Percentiles rank a stretch among this genome's conserved stretches.
Conservation (phyloP, 73 alveolate genomes). For the Paramecium caudatum region DNA sequence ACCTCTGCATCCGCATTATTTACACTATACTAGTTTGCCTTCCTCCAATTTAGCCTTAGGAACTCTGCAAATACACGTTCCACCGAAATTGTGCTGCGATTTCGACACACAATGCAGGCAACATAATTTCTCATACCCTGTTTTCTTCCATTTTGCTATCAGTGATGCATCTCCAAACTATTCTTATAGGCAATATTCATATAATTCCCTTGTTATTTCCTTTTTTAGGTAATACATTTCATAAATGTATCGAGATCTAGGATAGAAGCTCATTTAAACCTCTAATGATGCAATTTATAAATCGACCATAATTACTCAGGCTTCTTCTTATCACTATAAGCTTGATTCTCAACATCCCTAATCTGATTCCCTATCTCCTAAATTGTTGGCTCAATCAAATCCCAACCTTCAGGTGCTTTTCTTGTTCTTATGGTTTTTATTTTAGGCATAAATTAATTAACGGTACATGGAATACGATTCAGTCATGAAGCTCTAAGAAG, state of each 20-base stretch:
- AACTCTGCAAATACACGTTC: slow-evolving; percentile 98
- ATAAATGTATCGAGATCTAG: slow-evolving; percentile 93
- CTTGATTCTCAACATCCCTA: slow-evolving; percentile 97
- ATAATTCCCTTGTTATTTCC: slow-evolving; percentile 96
- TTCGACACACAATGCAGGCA: slow-evolving; percentile 97
- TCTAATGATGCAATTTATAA: slow-evolving; percentile 94
- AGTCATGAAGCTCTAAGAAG: slow-evolving; percentile 4
- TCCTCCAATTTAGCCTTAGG: slow-evolving; percentile 98
- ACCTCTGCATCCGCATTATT: slow-evolving; percentile 99
- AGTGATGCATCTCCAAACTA: slow-evolving; percentile 97
- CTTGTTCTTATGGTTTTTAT: slow-evolving; percentile 90
- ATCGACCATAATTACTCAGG: slow-evolving; percentile 98
- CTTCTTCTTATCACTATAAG: slow-evolving; percentile 96
- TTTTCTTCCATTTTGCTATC: slow-evolving; percentile 99
- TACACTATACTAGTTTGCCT: slow-evolving; percentile 97
- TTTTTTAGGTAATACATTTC: slow-evolving; percentile 92
- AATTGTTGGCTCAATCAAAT: slow-evolving; percentile 89
- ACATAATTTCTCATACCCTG: slow-evolving; percentile 98
- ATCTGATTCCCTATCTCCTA: slow-evolving; percentile 91
- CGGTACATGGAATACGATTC: slow-evolving; percentile 35
- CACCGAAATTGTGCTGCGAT: slow-evolving; percentile 89
- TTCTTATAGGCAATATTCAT: slow-evolving; percentile 95
- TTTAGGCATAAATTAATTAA: slow-evolving; percentile 93
- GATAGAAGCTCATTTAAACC: background rate
- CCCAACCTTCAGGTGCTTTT: slow-evolving; percentile 99